Evolutionary conservation across 192 early-diverging fungal genomes (phyloP), one percentile per base, ranked within the genome.

Genomic region (Coemansia erecta): DNA sequence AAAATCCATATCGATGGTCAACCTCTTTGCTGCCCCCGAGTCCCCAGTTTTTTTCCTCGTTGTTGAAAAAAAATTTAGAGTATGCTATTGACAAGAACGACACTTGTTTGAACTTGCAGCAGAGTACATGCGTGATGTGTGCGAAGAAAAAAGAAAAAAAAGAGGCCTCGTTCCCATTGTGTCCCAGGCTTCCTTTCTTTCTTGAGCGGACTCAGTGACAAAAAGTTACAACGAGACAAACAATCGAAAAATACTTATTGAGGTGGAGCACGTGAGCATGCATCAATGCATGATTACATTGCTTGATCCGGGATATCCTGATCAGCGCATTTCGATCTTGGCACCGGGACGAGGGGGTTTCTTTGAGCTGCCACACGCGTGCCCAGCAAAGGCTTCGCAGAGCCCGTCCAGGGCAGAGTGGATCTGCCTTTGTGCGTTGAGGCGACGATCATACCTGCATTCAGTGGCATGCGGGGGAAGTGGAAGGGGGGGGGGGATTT

Each of bases 401-500:
- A 4, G 2, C 8, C 42, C 8, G 13, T 44, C 15, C 17, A 17
- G 4, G 22, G 12, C 9, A 6, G 45, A 11, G 4, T 3, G 17
- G 22, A 35, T 31, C 50, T 24, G 26, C 26, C 11, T 52, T 52
- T 52, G 5, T 50, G 8, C 22, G 10, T 52, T 52, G 50, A 52
- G 50, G 50, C 50, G 50, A 52, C 50, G 50, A 52, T 52, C 50
- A 15, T n/a, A 26, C 19, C 23, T 8, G 50, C 46, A n/a, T 48
- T 48, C 2, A 22, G 9, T 7, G 15, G 43, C 0, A 17, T 8
- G 43, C 14, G 43, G 18, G 15, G 15, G 18, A 45, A 17, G 43
- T 40, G 7, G 15, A 45, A 45, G 18, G 18, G 8, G 43, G 22
- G 17, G 18, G 46, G 17, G 46, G 46, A 48, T 48, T 48, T 48